Conservation (phyloP, 768 basidiomycete genomes). For the Macrocybe gigantea region DNA sequence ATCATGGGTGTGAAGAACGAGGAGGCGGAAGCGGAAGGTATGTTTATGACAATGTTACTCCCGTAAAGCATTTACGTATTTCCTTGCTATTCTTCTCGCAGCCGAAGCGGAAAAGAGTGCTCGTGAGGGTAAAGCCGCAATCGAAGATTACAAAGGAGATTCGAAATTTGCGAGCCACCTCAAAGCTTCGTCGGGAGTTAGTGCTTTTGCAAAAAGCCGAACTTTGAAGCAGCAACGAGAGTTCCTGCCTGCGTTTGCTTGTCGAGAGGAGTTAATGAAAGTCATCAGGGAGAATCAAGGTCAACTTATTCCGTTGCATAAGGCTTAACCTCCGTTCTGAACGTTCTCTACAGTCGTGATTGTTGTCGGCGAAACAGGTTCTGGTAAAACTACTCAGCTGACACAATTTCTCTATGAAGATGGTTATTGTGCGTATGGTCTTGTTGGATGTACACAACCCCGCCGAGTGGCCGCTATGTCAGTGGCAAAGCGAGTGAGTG, state of each 20-base stretch:
- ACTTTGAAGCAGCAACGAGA: constrained; percentile 94
- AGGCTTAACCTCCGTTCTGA: constrained; percentile 1
- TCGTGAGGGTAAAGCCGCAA: constrained; percentile 45
- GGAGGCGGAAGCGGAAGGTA: constrained; percentile 88
- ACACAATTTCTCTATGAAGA: constrained; percentile 96
- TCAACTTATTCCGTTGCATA: constrained; percentile 19
- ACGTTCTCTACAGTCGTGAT: constrained; percentile 59
- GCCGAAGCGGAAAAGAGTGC: constrained; percentile 49
- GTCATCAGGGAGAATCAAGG: constrained; percentile 94
- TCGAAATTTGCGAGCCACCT: constrained; percentile 97
- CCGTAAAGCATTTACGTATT: constrained; percentile 58
- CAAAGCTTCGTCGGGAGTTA: constrained; percentile 72
- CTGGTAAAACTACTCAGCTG: constrained; percentile 96
- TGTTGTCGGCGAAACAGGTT: constrained; percentile 99
- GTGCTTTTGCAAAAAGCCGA: constrained; percentile 72
- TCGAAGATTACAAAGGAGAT: constrained; percentile 83
- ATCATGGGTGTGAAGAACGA: constrained; percentile 97
- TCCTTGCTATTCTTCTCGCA: constrained; percentile 25
- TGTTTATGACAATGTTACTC: constrained; percentile 40
- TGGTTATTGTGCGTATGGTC: constrained; percentile 84
- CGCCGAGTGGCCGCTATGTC: constrained; percentile 99
- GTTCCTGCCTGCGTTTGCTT: constrained; percentile 96
- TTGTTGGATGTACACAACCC: constrained; percentile 97
- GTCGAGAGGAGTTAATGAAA: constrained; percentile 87
- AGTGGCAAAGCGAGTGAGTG: constrained; percentile 99